These are phyloP conservation scores for Baeospora myosura DNA, from an alignment of 1,284 basidiomycete genomes.

Conservation along the genomic window DNA sequence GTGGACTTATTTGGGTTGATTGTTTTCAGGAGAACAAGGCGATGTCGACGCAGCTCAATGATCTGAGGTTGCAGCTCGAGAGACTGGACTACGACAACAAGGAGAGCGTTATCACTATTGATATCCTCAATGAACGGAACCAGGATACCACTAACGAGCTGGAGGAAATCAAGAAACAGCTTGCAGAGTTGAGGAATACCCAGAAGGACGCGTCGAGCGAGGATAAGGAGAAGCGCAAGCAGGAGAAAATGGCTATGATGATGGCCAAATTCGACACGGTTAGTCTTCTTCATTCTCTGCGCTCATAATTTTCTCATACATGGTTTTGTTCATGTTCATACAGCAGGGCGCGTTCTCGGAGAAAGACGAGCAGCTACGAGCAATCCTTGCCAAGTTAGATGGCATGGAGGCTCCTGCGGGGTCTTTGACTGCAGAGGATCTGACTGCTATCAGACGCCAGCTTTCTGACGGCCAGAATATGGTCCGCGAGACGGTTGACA, in stretches of 20 bases:
- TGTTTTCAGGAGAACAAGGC: conserved; percentile 76
- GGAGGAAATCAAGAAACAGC: conserved; percentile 82
- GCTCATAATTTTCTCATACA: conserved; percentile 10
- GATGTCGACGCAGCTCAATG: conserved; percentile 86
- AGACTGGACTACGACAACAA: conserved; percentile 94
- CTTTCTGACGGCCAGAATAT: conserved; percentile 84
- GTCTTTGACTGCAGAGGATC: conserved; percentile 66
- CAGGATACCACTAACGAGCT: conserved; percentile 82
- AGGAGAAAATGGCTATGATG: conserved; percentile 99
- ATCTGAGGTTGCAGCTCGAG: conserved; percentile 87
- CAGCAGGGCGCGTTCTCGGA: conserved; percentile 86
- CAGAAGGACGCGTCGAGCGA: conserved; percentile 85
- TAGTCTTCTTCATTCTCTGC: conserved; percentile 23
- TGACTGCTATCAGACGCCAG: conserved; percentile 77
- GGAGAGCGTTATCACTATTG: conserved; percentile 90
- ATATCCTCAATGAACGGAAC: conserved; percentile 94
- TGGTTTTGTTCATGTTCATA: conserved; percentile 9
- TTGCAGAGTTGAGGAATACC: conserved; percentile 70
- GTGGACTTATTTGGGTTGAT: conserved; percentile 6
- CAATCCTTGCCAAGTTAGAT: conserved; percentile 79
- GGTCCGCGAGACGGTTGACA: conserved; percentile 84
- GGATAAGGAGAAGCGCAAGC: conserved; percentile 98
- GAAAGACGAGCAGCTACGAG: conserved; percentile 87
- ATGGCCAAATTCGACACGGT: conserved; percentile 98
- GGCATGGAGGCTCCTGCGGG: conserved; percentile 56